These are phyloP conservation scores for Lecanicillium sp. DNA, from an alignment of 2,329 filamentous ascomycete genomes.

Conservation along the genomic window DNA sequence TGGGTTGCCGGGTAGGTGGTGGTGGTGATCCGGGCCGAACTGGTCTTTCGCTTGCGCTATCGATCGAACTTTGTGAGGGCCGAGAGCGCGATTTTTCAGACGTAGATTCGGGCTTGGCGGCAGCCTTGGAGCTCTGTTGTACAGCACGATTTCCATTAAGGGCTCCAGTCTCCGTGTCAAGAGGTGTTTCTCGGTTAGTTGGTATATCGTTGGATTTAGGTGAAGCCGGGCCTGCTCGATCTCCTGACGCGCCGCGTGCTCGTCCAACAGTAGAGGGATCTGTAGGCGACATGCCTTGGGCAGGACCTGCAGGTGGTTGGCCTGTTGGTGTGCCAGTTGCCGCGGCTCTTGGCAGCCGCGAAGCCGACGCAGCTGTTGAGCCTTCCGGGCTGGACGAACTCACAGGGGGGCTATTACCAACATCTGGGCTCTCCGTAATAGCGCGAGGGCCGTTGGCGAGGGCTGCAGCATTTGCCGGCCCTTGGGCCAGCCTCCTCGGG, in stretches of 20 bases:
- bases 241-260: conserved; percentile 40
- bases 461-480: conserved; percentile 9
- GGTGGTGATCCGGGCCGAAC: conserved; percentile 48
- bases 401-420: conserved; percentile 26
- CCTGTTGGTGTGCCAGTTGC: too few relatives aligned
- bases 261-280: conserved; percentile 33
- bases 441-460: conserved; percentile 6
- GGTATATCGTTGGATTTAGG: conserved; percentile 20
- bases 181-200: too few relatives aligned
- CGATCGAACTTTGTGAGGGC: conserved; percentile 48
- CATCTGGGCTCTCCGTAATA: conserved; percentile 21
- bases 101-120: conserved; percentile 23
- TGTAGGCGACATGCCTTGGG: conserved; percentile 13
- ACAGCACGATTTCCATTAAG: conserved; percentile 58
- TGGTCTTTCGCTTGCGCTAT: conserved; percentile 53
- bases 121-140: conserved; percentile 35
- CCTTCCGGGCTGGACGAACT: not conserved
- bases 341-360: too few relatives aligned
- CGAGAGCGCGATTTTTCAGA: conserved; percentile 30
- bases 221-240: conserved; percentile 25
- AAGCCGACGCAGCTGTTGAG: too few relatives aligned
- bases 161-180: conserved; percentile 36
- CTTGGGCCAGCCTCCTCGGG: conserved; percentile 36
- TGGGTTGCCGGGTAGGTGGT: conserved; percentile 45
- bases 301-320: too few relatives aligned